A percentile compares a stretch with the other conserved stretches of the same genome.
phyloP scores from a whole-genome alignment of 768 basidiomycete species.

The Suillus subluteus region DNA sequence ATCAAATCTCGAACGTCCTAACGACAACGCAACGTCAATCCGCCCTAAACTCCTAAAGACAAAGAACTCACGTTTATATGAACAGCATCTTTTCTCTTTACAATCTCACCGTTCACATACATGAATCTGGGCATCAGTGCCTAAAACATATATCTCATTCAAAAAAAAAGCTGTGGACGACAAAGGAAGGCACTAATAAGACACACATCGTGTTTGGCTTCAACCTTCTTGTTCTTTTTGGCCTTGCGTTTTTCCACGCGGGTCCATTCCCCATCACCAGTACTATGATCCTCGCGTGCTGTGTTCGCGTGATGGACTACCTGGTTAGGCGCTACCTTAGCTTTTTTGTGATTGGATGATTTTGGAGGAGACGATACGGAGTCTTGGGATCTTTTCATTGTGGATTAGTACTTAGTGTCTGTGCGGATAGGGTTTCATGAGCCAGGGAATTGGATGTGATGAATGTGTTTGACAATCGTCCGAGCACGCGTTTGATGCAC shows the following conservation, averaged over 20 bases:
- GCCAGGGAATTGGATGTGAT: background rate
- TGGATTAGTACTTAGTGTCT: background rate
- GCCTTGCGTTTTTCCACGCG: slow-evolving; percentile 73
- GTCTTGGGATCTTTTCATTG: slow-evolving; percentile 38
- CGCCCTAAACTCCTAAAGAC: background rate
- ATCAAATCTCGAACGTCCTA: slow-evolving; percentile 90
- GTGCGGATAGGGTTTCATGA: background rate
- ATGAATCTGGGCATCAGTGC: slow-evolving; percentile 65
- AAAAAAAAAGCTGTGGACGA: slow-evolving; percentile 7
- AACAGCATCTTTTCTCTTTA: slow-evolving; percentile 71
- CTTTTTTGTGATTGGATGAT: slow-evolving; percentile 41
- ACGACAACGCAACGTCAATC: background rate
- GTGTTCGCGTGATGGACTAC: slow-evolving; percentile 6
- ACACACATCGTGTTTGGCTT: slow-evolving; percentile 65
- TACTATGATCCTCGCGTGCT: slow-evolving; percentile 15
- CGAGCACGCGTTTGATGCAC: slow-evolving; percentile 3
- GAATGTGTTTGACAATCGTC: slow-evolving; percentile 2
- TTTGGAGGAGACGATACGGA: slow-evolving; percentile 20
- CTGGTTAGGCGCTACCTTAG: slow-evolving; percentile 32
- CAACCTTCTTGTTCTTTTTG: slow-evolving; percentile 66
- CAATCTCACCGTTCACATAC: slow-evolving; percentile 79
- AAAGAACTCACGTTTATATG: slow-evolving; percentile 70
- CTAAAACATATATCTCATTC: slow-evolving; percentile 20
- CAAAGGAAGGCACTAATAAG: slow-evolving; percentile 4
- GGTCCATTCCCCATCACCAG: slow-evolving; percentile 58